phyloP scores from a whole-genome alignment of 208 protist genomes.

The Sergeia podlipaevii region DNA sequence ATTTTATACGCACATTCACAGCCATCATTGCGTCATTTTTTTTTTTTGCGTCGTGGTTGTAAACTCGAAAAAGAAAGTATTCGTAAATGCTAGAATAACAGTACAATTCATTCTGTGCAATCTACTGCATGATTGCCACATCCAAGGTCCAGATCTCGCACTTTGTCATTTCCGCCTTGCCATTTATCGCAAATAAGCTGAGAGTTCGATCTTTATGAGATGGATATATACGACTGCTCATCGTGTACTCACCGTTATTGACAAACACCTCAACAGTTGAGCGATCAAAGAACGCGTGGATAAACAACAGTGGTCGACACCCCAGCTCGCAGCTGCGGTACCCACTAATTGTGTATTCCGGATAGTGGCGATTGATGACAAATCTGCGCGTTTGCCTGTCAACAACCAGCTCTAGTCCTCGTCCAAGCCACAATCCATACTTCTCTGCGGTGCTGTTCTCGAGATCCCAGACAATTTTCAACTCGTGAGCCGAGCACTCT shows the following conservation, averaged over 20 bases:
- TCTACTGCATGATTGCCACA: conserved; percentile 38
- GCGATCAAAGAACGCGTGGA: conserved; percentile 50
- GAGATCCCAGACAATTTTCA: conserved; percentile 28
- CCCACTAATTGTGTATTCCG: conserved; percentile 42
- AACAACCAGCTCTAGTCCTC: conserved; percentile 40
- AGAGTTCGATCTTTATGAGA: conserved; percentile 18
- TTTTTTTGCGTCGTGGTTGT: no score
- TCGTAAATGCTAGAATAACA: conserved; percentile 2
- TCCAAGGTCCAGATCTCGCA: conserved; percentile 42
- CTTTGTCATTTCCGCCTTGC: conserved; percentile 22
- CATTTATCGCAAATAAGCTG: conserved; percentile 34
- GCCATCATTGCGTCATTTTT: no score
- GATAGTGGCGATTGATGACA: conserved; percentile 52
- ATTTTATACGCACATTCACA: background rate
- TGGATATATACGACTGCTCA: conserved; percentile 53
- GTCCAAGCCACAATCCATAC: conserved; percentile 57
- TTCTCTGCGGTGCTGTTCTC: conserved; percentile 43
- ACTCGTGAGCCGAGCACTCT: conserved; percentile 35
- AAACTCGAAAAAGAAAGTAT: no score
- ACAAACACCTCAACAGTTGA: conserved; percentile 64
- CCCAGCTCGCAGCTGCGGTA: conserved; percentile 46
- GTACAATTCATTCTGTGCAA: background rate
- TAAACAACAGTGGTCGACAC: conserved; percentile 8
- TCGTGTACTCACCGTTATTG: conserved; percentile 34
- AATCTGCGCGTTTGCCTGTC: conserved; percentile 32